phyloP scores from a whole-genome alignment of 306 rosid species.

The Albizia julibrissin region DNA sequence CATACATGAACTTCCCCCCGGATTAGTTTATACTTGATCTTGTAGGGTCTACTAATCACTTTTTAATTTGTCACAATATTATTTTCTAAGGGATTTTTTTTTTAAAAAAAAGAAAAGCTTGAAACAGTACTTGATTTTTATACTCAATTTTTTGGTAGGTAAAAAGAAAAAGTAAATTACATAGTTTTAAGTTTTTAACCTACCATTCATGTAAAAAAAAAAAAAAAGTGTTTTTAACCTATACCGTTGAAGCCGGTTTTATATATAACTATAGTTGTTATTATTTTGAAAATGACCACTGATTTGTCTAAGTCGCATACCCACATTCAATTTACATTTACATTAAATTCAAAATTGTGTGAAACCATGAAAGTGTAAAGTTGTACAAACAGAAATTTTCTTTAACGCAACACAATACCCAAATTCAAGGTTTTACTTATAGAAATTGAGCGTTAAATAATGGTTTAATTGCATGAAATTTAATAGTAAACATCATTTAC shows the following conservation, averaged over 20 bases:
- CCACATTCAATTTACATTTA: neutral
- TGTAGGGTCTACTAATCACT: neutral
- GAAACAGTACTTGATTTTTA: neutral
- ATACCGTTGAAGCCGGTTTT: no score
- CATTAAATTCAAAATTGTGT: no score
- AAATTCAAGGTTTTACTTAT: neutral
- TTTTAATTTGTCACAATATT: neutral
- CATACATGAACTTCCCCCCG: conserved; percentile 8
- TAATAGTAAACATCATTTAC: neutral
- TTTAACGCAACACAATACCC: neutral
- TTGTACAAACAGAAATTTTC: no score
- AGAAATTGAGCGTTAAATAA: neutral
- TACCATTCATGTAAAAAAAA: no score
- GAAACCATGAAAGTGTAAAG: neutral
- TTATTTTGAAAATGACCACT: no score
- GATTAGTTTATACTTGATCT: neutral
- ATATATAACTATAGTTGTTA: no score
- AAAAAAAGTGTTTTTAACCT: no score
- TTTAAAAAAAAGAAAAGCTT: no score
- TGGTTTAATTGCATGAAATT: neutral
- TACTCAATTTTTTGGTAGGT: neutral
- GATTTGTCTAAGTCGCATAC: no score
- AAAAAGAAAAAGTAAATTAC: neutral
- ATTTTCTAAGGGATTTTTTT: neutral
- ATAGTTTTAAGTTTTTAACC: no score